Percentiles rank a stretch among this genome's conserved stretches.
These are phyloP conservation scores for Triadica sebifera DNA, from an alignment of 345 rosid genomes.

Conservation along the genomic window DNA sequence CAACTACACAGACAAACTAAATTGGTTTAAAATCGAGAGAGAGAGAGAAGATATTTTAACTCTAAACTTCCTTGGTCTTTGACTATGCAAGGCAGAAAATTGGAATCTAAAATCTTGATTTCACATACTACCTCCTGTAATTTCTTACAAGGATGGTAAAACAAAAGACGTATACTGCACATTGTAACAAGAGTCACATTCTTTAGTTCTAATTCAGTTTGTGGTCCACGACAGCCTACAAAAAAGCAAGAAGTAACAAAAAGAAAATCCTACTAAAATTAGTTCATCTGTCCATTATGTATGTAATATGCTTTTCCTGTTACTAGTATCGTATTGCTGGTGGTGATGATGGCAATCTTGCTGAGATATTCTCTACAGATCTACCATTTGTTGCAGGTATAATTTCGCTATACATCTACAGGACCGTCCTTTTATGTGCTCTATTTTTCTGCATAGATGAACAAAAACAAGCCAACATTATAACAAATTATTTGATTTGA, in stretches of 20 bases:
- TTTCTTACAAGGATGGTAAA: neutral
- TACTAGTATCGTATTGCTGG: slow-evolving; percentile 47
- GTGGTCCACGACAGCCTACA: slow-evolving; percentile 39
- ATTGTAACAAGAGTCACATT: slow-evolving; percentile 11
- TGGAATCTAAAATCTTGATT: neutral
- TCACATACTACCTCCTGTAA: neutral
- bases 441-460: slow-evolving; percentile 58
- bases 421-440: slow-evolving; percentile 51
- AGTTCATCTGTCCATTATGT: slow-evolving; percentile 39
- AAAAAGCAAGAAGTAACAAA: slow-evolving; percentile 26
- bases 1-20: neutral
- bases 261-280: slow-evolving; percentile 44
- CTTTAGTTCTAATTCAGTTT: slow-evolving; percentile 24
- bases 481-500: slow-evolving; percentile 8
- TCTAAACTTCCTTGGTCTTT: too few relatives aligned
- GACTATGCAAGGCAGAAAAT: too few relatives aligned
- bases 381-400: slow-evolving; percentile 49
- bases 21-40: neutral
- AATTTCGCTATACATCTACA: slow-evolving; percentile 57
- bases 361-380: slow-evolving; percentile 35
- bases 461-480: slow-evolving; percentile 13
- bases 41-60: too few relatives aligned
- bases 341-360: slow-evolving; percentile 23
- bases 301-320: slow-evolving; percentile 49
- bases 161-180: neutral